Evolutionary conservation across 2,329 filamentous ascomycete species (phyloP), one percentile per base, ranked within the genome.

Genomic region (Ascocoryne sarcoides): DNA sequence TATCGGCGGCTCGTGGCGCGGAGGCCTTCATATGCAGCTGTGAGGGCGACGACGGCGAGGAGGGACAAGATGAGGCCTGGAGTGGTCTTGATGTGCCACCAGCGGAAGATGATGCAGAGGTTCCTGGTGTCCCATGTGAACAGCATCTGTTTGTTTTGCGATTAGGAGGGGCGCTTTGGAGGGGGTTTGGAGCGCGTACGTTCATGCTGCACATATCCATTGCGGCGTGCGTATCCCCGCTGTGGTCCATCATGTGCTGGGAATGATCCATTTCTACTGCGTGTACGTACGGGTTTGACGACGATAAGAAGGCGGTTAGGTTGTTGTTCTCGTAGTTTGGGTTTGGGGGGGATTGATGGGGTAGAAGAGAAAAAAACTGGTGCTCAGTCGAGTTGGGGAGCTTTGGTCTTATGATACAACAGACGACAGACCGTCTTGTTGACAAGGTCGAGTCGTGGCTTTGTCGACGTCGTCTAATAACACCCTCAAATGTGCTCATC

Each of bases 101-200:
- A 78, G 54, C 73, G 75, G 71, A 96, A 98, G 63, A 98, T 77
- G 64, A 98, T 93, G 73, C 92, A 98, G 50, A 98, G 85, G 66
- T 96, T 84, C 42, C 73, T 76, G 2, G 89, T 90, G 62, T 88
- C 79, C 90, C 90, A 98, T 46, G 88, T 96, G 70, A 98, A 98
- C 52, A 96, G 79, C 90, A 95, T 96, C 88, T 95, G 53, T 4
- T 36, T n/a, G n/a, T n/a, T n/a, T n/a, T n/a, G 23, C 3, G 10
- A 31, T 26, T 10, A 28, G 12, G 23, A 26, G 12, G 23, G 23
- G 7, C 23, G 12, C 12, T 26, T 26, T 26, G 23, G 23, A 12
- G 23, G 23, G 23, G 7, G 12, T 26, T 26, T 7, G 23, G 2
- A n/a, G 26, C 39, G 42, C 81, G 57, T 67, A 90, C 89, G 23